A percentile compares a stretch with the other conserved stretches of the same genome.
Evolutionary conservation across 345 rosid genomes (phyloP).

Genomic region (Aegle marmelos): DNA sequence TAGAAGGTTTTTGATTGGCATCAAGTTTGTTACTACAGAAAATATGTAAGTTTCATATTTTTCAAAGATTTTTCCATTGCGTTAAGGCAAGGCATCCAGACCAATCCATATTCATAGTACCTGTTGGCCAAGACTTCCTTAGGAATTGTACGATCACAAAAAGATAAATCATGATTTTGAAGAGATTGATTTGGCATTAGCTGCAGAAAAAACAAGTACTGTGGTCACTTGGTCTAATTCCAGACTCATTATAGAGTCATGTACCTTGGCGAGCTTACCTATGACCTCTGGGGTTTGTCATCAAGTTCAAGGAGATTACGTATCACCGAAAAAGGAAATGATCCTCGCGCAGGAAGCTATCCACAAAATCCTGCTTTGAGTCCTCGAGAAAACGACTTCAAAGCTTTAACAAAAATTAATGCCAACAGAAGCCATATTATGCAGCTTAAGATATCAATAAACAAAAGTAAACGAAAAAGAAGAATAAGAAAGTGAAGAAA

Average conservation of each 20-base stretch:
- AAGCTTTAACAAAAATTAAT: background rate
- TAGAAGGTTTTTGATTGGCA: no score
- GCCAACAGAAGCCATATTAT: conserved; percentile 5
- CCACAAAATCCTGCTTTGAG: no score
- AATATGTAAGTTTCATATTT: no score
- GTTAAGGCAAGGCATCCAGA: background rate
- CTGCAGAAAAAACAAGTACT: background rate
- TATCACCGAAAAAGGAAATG: no score
- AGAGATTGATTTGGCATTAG: background rate
- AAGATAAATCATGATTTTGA: background rate
- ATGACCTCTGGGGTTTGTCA: no score
- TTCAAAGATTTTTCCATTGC: background rate
- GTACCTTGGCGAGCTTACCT: no score
- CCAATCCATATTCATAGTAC: background rate
- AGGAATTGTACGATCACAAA: background rate
- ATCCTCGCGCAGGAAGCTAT: no score
- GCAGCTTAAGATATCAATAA: background rate
- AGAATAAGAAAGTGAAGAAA: no score
- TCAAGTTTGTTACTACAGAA: background rate
- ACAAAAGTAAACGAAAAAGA: no score
- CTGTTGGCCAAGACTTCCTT: background rate
- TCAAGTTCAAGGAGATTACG: no score
- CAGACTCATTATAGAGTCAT: conserved; percentile 2
- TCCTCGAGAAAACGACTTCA: no score
- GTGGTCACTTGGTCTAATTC: background rate